phyloP scores from a whole-genome alignment of 2,329 filamentous ascomycete genomes.

The Clarireedia paspali region DNA sequence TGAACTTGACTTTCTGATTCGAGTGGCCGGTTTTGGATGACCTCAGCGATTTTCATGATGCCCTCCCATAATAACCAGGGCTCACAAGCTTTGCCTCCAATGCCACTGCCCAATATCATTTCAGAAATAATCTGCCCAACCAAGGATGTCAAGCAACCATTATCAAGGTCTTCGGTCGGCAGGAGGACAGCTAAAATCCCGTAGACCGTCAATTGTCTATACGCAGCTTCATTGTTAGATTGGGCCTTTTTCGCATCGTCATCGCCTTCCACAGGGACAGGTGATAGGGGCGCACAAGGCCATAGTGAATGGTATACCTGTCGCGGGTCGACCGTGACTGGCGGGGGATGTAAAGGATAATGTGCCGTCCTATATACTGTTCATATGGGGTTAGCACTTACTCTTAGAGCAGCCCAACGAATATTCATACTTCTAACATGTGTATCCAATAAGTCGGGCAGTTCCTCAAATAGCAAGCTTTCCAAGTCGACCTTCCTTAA shows the following conservation, averaged over 20 bases:
- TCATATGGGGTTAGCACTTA: conserved; percentile 8
- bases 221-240: conserved; percentile 68
- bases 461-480: conserved; percentile 75
- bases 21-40: conserved; percentile 32
- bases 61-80: conserved; percentile 85
- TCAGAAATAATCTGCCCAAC: conserved; percentile 85
- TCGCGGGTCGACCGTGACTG: conserved; percentile 54
- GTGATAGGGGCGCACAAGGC: conserved; percentile 73
- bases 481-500: conserved; percentile 77
- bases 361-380: conserved; percentile 67
- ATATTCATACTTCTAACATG: conserved; percentile 63
- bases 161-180: conserved; percentile 87
- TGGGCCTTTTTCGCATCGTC: conserved; percentile 50
- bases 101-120: conserved; percentile 75
- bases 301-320: conserved; percentile 77
- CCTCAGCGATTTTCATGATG: conserved; percentile 61
- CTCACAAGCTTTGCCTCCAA: conserved; percentile 75
- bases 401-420: background rate
- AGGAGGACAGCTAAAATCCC: conserved; percentile 75
- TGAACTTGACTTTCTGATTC: conserved; percentile 26
- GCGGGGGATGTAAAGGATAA: conserved; percentile 47
- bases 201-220: conserved; percentile 82
- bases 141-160: conserved; percentile 73
- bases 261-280: conserved; percentile 52
- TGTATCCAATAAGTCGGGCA: conserved; percentile 71